These are phyloP conservation scores for Parasitella parasitica DNA, from an alignment of 371 early-diverging fungal species.

Conservation along the genomic window DNA sequence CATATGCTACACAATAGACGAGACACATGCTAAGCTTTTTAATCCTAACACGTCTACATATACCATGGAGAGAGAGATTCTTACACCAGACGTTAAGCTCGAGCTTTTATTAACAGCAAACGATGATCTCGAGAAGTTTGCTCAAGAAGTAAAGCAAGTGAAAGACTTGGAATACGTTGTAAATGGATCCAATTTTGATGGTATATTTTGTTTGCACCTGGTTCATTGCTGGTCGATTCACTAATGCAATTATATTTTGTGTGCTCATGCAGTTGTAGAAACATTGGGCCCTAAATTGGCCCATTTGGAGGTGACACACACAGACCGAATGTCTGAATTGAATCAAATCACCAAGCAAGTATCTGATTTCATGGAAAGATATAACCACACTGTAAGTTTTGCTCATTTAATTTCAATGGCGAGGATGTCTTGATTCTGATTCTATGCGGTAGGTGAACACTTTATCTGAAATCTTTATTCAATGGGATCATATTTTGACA, in stretches of 20 bases:
- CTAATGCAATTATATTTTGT: too few species aligned
- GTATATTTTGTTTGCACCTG: neutral
- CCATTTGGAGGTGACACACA: constrained; percentile 48
- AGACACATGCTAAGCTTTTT: constrained; percentile 43
- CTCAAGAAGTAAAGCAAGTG: constrained; percentile 55
- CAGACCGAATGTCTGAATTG: constrained; percentile 45
- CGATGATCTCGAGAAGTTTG: constrained; percentile 53
- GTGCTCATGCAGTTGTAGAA: constrained; percentile 46
- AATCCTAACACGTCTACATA: constrained; percentile 45
- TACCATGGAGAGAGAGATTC: constrained; percentile 49
- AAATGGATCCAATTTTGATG: constrained; percentile 31
- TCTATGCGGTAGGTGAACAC: constrained; percentile 49
- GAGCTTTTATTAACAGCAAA: constrained; percentile 57
- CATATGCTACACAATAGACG: constrained; percentile 25
- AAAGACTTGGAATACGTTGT: constrained; percentile 54
- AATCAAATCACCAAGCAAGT: constrained; percentile 43
- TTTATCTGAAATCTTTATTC: constrained; percentile 62
- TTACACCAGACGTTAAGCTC: constrained; percentile 55
- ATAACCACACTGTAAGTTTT: constrained; percentile 49
- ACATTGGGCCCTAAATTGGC: constrained; percentile 46
- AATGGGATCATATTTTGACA: constrained; percentile 60
- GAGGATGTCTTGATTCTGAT: neutral
- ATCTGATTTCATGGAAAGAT: constrained; percentile 51
- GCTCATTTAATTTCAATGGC: too few species aligned
- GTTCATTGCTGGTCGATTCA: neutral